A percentile compares a stretch with the other conserved stretches of the same genome.
Conservation (phyloP, 768 basidiomycete species). For the Flagelloscypha sp. region DNA sequence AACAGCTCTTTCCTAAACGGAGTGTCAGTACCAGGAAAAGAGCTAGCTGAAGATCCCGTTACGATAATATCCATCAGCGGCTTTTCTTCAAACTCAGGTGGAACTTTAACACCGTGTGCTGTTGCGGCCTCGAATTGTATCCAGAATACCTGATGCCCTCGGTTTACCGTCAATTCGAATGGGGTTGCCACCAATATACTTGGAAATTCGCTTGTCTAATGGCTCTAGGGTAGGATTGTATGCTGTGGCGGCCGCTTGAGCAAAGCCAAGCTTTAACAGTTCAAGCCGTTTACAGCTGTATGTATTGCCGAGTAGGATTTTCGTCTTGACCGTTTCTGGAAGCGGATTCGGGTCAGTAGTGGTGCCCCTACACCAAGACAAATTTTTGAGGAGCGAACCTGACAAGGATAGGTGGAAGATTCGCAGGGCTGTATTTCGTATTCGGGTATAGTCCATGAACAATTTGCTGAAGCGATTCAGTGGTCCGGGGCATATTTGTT, state of each 20-base stretch:
- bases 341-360: not conserved
- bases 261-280: conserved; percentile 52
- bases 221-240: conserved; percentile 55
- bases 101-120: conserved; percentile 65
- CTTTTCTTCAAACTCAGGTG: conserved; percentile 64
- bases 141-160: conserved; percentile 64
- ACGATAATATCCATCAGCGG: conserved; percentile 52
- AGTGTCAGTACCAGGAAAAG: not conserved
- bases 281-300: conserved; percentile 61
- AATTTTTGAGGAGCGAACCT: conserved; percentile 34
- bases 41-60: conserved; percentile 17
- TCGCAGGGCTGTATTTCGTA: conserved; percentile 33
- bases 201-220: conserved; percentile 59
- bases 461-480: conserved; percentile 66
- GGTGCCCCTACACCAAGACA: not conserved
- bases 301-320: conserved; percentile 62
- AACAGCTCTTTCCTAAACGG: conserved; percentile 66
- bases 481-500: conserved; percentile 72
- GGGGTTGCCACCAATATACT: conserved; percentile 59
- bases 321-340: conserved; percentile 61
- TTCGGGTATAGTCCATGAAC: conserved; percentile 66
- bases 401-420: conserved; percentile 43
- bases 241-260: conserved; percentile 55
- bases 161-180: conserved; percentile 72
- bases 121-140: conserved; percentile 60